Evolutionary conservation across 1,284 basidiomycete species (phyloP).

Genomic region (Irpex sp.): DNA sequence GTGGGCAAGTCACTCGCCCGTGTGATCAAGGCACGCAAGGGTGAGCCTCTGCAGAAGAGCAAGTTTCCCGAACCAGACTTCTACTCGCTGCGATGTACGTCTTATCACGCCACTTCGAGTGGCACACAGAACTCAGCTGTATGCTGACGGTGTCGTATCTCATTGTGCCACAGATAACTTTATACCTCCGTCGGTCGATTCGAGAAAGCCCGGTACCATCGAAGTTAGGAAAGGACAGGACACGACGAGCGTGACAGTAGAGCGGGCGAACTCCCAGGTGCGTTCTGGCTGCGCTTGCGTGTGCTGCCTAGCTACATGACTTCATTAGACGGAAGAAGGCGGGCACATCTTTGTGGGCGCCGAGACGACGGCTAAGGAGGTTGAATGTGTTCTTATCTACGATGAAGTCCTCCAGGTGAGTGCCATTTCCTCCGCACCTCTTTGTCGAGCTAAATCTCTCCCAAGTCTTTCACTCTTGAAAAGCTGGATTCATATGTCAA

Average conservation of each 20-base stretch:
- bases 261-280: slow-evolving; percentile 63
- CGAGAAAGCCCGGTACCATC: slow-evolving; percentile 57
- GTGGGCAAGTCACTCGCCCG: slow-evolving; percentile 56
- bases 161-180: slow-evolving; percentile 53
- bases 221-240: slow-evolving; percentile 52
- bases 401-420: slow-evolving; percentile 64
- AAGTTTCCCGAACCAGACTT: slow-evolving; percentile 60
- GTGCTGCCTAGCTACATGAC: slow-evolving; percentile 1
- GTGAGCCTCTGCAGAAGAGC: slow-evolving; percentile 30
- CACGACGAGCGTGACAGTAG: slow-evolving; percentile 47
- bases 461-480: slow-evolving; percentile 61
- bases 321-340: slow-evolving; percentile 39
- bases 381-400: slow-evolving; percentile 73
- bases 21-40: slow-evolving; percentile 59
- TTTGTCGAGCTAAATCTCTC: background rate
- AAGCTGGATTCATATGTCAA: slow-evolving; percentile 64
- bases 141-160: background rate
- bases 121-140: background rate
- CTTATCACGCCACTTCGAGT: background rate
- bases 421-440: background rate
- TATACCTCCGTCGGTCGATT: slow-evolving; percentile 66
- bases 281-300: slow-evolving; percentile 9
- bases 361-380: slow-evolving; percentile 56
- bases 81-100: slow-evolving; percentile 69
- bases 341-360: slow-evolving; percentile 53